Conservation (phyloP, 2,329 filamentous ascomycete genomes). For the Stenocarpella maydis region DNA sequence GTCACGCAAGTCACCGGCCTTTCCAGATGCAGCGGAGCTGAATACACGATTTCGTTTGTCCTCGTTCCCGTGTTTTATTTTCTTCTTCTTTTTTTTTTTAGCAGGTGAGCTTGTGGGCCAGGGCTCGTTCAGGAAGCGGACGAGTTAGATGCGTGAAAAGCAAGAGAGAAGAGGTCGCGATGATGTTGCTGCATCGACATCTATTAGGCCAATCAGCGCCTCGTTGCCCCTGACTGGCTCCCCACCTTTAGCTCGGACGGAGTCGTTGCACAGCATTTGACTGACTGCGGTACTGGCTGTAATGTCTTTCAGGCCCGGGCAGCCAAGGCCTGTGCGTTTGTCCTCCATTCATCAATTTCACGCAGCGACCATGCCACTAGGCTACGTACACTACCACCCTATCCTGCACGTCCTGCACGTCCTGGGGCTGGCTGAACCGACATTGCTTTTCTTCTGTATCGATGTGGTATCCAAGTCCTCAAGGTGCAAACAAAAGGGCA, state of each 20-base stretch:
- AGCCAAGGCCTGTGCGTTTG: conserved; percentile 3
- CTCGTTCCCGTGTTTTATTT: too few relatives aligned
- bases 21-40: background rate
- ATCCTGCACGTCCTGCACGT: too few relatives aligned
- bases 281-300: background rate
- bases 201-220: conserved; percentile 1
- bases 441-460: too few relatives aligned
- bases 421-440: too few relatives aligned
- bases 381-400: background rate
- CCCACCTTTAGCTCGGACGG: conserved; percentile 15
- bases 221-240: conserved; percentile 19
- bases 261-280: conserved; percentile 4
- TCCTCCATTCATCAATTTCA: background rate
- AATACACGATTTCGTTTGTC: background rate
- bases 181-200: conserved; percentile 19
- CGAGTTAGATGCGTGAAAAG: background rate
- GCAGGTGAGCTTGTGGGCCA: background rate
- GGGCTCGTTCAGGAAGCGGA: background rate
- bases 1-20: background rate
- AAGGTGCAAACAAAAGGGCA: background rate
- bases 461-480: too few relatives aligned
- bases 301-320: background rate
- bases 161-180: conserved; percentile 17
- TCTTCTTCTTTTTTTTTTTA: background rate
- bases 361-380: too few relatives aligned